phyloP scores from a whole-genome alignment of 2,329 filamentous ascomycete genomes.

The Aspergillus fumigatiaffinis region DNA sequence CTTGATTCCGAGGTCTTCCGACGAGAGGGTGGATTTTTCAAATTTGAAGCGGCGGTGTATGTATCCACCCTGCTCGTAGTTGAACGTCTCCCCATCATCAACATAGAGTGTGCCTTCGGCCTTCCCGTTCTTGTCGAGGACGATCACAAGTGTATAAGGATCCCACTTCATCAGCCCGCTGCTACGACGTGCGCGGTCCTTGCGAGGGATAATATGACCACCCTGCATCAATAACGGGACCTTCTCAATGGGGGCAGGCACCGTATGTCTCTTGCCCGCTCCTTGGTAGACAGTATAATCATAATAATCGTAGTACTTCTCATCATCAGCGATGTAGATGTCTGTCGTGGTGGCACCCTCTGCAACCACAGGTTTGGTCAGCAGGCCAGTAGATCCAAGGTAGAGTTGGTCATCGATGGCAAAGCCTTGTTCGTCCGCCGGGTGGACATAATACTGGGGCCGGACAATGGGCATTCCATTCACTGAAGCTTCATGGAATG shows the following conservation, averaged over 20 bases:
- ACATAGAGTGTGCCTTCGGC: conserved; percentile 82
- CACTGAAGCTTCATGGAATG: conserved; percentile 82
- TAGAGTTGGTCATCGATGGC: conserved; percentile 90
- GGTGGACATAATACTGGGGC: conserved; percentile 91
- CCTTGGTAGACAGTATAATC: conserved; percentile 73
- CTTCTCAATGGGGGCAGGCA: conserved; percentile 76
- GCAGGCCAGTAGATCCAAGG: conserved; percentile 77
- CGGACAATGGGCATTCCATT: conserved; percentile 83
- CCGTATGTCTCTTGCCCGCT: conserved; percentile 64
- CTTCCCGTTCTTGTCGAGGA: conserved; percentile 62
- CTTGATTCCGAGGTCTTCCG: conserved; percentile 61
- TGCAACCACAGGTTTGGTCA: conserved; percentile 85
- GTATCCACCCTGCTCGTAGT: conserved; percentile 79
- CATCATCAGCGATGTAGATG: conserved; percentile 83
- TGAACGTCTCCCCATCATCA: conserved; percentile 91
- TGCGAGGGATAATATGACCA: conserved; percentile 85
- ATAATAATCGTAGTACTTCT: conserved; percentile 94
- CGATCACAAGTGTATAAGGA: conserved; percentile 86
- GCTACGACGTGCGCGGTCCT: conserved; percentile 81
- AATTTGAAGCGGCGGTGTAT: conserved; percentile 80
- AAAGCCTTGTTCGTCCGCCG: conserved; percentile 80
- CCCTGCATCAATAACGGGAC: conserved; percentile 90
- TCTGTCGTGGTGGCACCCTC: conserved; percentile 69
- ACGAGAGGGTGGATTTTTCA: conserved; percentile 57
- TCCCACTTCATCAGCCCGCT: conserved; percentile 88